These are phyloP conservation scores for Neurospora sp. DNA, from an alignment of 495 filamentous ascomycete genomes.

Conservation along the genomic window DNA sequence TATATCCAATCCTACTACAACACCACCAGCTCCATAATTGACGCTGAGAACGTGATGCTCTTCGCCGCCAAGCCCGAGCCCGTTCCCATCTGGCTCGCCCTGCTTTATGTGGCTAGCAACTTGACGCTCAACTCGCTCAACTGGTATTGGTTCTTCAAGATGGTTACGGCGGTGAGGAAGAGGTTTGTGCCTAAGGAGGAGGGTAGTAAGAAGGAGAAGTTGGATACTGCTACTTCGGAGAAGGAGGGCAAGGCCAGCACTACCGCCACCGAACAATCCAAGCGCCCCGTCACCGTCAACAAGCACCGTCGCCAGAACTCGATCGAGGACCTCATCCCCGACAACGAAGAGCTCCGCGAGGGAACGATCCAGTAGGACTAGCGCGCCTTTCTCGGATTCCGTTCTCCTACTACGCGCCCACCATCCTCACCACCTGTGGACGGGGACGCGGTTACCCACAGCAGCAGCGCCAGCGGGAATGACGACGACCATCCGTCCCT, in stretches of 20 bases:
- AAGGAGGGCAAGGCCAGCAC: not conserved
- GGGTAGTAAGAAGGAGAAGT: conserved; percentile 17
- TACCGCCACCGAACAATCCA: not conserved
- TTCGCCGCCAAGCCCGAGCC: conserved; percentile 34
- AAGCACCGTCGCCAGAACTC: conserved; percentile 9
- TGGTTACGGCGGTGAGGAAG: conserved; percentile 86
- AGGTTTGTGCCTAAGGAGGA: conserved; percentile 57
- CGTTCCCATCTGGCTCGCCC: conserved; percentile 72
- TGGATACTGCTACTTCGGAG: not conserved
- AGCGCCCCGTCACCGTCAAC: not conserved
- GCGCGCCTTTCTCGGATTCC: not conserved
- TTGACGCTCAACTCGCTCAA: conserved; percentile 76
- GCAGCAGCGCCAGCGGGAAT: not conserved
- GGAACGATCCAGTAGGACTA: conserved; percentile 22
- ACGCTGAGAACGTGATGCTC: conserved; percentile 33
- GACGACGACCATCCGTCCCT: not conserved
- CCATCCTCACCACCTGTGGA: not conserved
- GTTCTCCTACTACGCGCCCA: not conserved
- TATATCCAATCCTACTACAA: conserved; percentile 22
- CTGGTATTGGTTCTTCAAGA: conserved; percentile 94
- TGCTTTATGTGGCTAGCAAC: conserved; percentile 67
- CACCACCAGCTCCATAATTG: conserved; percentile 19
- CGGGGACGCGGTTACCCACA: not conserved
- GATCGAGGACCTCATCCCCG: conserved; percentile 22
- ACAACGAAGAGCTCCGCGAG: conserved; percentile 22